Evolutionary conservation across 106 monocot genomes (phyloP), one percentile per base, ranked within the genome.

Genomic region (Apostasia shenzhenica): DNA sequence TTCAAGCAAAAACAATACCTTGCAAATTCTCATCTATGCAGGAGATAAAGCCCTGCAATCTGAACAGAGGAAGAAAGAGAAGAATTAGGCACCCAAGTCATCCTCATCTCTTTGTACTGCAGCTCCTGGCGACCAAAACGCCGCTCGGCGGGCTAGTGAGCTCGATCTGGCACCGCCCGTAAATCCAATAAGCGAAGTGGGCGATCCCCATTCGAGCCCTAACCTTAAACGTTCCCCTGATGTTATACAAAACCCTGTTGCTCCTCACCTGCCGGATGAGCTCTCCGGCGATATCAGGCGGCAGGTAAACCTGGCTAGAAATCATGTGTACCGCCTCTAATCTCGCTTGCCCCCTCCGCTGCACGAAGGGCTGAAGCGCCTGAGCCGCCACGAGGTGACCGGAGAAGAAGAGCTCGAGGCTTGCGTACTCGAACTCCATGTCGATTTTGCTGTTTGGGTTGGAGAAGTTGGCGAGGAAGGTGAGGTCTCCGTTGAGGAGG

Each of bases 391-490:
- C 53, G 14, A 90, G 84, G 13, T 73, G 45, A 51, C 84, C 75
- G 48, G 45, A 47, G 68, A 92, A 97, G 82, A 82, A 92, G 38
- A 97, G 75, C 70, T 97, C 92, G 37, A 97, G 53, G 69, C 73
- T 69, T 40, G 81, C 41, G 54, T 82, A 81, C 79, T 81, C 82
- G 69, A 77, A 92, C 56, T 5, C 53, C 55, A 92, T 5, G 68
- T 89, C 80, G 7, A 97, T 70, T 70, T 74, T 82, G 48, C 67
- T 61, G 77, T 97, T 97, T 3, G 97, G 97, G 53, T 97, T 97
- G 59, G 92, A 73, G 83, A 97, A 85, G 81, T 97, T 97, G 67
- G 81, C 86, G 1, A 92, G 79, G 68, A 97, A 61, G 38, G 89
- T 82, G 81, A 97, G 48, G 77, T 97, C 97, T 42, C 74, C 66